These are phyloP conservation scores for Pisolithus albus DNA, from an alignment of 768 basidiomycete genomes.

Conservation along the genomic window DNA sequence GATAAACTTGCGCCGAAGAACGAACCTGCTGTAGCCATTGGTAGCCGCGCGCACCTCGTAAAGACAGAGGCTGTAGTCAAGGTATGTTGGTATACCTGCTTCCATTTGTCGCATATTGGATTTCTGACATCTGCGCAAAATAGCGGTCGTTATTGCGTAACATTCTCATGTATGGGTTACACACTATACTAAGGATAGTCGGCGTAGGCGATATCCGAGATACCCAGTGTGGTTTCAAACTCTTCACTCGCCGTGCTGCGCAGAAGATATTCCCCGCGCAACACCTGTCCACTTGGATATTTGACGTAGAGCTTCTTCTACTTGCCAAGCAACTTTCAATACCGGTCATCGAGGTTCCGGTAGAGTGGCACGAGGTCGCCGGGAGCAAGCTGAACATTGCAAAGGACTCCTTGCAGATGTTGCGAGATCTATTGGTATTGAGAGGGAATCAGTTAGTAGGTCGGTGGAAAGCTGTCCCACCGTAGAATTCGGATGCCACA, in stretches of 20 bases:
- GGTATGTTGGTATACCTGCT: slow-evolving; percentile 36
- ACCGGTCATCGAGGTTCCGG: slow-evolving; percentile 79
- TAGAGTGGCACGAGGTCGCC: slow-evolving; percentile 89
- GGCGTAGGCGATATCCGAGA: slow-evolving; percentile 89
- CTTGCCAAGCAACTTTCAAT: slow-evolving; percentile 74
- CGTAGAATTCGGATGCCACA: slow-evolving; percentile 1
- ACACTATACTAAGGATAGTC: slow-evolving; percentile 80
- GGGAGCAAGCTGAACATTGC: slow-evolving; percentile 89
- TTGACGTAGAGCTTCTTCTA: slow-evolving; percentile 89
- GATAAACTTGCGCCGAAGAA: slow-evolving; percentile 48
- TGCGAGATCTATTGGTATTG: slow-evolving; percentile 77
- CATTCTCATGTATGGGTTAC: slow-evolving; percentile 89
- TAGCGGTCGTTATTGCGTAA: slow-evolving; percentile 88
- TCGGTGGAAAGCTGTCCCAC: slow-evolving; percentile 51
- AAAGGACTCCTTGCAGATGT: slow-evolving; percentile 82
- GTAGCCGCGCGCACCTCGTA: slow-evolving; percentile 89
- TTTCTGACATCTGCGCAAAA: not conserved
- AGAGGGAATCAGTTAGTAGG: slow-evolving; percentile 76
- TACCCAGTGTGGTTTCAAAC: slow-evolving; percentile 97
- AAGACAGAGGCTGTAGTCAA: slow-evolving; percentile 91
- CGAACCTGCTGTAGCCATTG: slow-evolving; percentile 64
- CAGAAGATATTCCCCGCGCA: slow-evolving; percentile 78
- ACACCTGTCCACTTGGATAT: slow-evolving; percentile 90
- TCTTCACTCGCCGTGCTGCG: slow-evolving; percentile 81
- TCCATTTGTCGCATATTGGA: not conserved